Evolutionary conservation across 345 rosid genomes (phyloP), one percentile per base, ranked within the genome.

Genomic region (Gynandropsis gynandra): DNA sequence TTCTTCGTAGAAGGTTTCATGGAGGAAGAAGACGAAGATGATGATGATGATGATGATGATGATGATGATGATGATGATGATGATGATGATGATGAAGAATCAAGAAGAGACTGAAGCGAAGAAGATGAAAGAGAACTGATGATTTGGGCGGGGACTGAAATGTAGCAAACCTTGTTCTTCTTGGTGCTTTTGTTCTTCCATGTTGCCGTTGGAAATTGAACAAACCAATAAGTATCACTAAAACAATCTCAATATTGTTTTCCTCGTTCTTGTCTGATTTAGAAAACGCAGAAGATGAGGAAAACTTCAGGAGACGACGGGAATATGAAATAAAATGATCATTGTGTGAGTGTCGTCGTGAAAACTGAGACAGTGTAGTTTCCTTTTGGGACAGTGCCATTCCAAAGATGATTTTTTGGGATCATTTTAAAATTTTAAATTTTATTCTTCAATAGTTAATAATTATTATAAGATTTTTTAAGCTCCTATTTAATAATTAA

Each of bases 111-210:
- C 19, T 77, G 79, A 42, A 76, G 66, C 13, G 87, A 76, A 44
- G 81, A 75, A 48, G 88, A 84, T 14, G 90, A 75, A 15, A 75
- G 47, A 14, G 79, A 66, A 43, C 59, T 73, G 21, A 76, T 79
- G 47, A 79, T 71, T 61, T 71, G 82, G 54, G 83, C 69, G 15
- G 83, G 81, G 19, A 82, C 83, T 4, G 78, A 67, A 40, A 82
- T 79, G 76, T 71, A 82, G 20, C 66, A 62, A 36, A 66, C 21
- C 56, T 69, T 76, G 63, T 69, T 79, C 72, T 54, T 73, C 15
- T 59, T 10, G 34, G 46, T 58, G 16, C 12, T 38, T 13, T 48
- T 54, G 42, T 51, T 64, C 64, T 73, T 72, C 32, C 71, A 54
- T 54, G 54, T 61, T 5, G 71, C 82, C 89, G 79, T 79, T 55